Evolutionary conservation across 352 stramenopile species (phyloP).

Genomic region (Phytopythium delawarense): DNA sequence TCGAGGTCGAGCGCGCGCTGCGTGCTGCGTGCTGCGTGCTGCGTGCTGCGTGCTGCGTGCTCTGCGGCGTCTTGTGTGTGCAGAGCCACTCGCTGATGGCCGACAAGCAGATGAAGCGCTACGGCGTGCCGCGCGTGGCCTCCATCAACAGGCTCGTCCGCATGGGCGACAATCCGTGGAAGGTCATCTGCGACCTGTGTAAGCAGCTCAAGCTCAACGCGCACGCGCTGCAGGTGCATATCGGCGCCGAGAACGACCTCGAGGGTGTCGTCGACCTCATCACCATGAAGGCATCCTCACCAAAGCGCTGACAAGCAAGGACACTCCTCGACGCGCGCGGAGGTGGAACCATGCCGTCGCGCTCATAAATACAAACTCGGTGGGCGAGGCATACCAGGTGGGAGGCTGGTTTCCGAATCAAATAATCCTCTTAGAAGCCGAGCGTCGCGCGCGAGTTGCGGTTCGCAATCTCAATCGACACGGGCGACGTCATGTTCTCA

Average conservation of each 20-base stretch:
- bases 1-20: slow-evolving; percentile 98
- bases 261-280: slow-evolving; percentile 97
- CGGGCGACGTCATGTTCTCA: slow-evolving; percentile 23
- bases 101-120: slow-evolving; percentile 99
- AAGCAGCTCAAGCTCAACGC: slow-evolving; percentile 97
- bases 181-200: slow-evolving; percentile 93
- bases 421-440: slow-evolving; percentile 43
- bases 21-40: slow-evolving; percentile 98
- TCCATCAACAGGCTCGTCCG: slow-evolving; percentile 99
- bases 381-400: not conserved
- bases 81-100: slow-evolving; percentile 98
- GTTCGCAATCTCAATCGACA: slow-evolving; percentile 29
- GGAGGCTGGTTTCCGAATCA: not conserved
- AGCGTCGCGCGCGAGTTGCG: slow-evolving; percentile 56
- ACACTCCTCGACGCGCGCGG: too few species aligned
- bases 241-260: slow-evolving; percentile 95
- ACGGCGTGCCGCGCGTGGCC: slow-evolving; percentile 96
- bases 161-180: slow-evolving; percentile 95
- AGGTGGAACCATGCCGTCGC: too few species aligned
- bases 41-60: too few species aligned
- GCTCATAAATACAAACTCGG: not conserved
- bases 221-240: slow-evolving; percentile 94
- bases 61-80: slow-evolving; percentile 91
- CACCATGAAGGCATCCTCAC: slow-evolving; percentile 84
- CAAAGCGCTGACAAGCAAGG: too few species aligned